These are phyloP conservation scores for Passiflora organensis DNA, from an alignment of 345 rosid genomes.

Conservation along the genomic window DNA sequence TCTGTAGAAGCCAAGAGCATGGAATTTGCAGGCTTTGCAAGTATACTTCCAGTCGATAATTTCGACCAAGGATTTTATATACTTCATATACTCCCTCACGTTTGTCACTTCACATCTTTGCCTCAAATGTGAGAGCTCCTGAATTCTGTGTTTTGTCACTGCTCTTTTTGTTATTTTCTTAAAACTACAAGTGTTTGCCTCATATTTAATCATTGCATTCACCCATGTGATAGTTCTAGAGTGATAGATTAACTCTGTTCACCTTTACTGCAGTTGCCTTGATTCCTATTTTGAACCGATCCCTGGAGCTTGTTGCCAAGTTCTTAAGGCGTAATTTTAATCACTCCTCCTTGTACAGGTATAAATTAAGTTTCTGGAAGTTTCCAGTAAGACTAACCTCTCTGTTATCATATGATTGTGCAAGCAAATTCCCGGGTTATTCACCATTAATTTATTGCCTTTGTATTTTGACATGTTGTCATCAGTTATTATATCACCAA, in stretches of 20 bases:
- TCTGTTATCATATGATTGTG: too few relatives aligned
- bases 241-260: constrained; percentile 11
- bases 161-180: neutral
- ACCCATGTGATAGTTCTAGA: neutral
- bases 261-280: constrained; percentile 68
- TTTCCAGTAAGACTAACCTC: too few relatives aligned
- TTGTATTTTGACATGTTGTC: too few relatives aligned
- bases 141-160: neutral
- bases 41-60: constrained; percentile 74
- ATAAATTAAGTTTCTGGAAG: too few relatives aligned
- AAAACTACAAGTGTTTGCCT: neutral
- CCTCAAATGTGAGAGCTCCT: constrained; percentile 68
- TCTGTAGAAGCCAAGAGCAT: constrained; percentile 77
- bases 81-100: constrained; percentile 81
- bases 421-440: too few relatives aligned
- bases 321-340: constrained; percentile 78
- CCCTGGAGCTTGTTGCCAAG: constrained; percentile 75
- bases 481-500: too few relatives aligned
- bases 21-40: constrained; percentile 88
- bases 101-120: constrained; percentile 84
- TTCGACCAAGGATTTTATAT: constrained; percentile 85
- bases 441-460: too few relatives aligned
- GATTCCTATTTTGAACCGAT: constrained; percentile 78
- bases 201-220: neutral
- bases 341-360: constrained; percentile 87